Evolutionary conservation across 495 filamentous ascomycete species (phyloP), one percentile per base, ranked within the genome.

Genomic region (Hypomontagnella monticulosa): DNA sequence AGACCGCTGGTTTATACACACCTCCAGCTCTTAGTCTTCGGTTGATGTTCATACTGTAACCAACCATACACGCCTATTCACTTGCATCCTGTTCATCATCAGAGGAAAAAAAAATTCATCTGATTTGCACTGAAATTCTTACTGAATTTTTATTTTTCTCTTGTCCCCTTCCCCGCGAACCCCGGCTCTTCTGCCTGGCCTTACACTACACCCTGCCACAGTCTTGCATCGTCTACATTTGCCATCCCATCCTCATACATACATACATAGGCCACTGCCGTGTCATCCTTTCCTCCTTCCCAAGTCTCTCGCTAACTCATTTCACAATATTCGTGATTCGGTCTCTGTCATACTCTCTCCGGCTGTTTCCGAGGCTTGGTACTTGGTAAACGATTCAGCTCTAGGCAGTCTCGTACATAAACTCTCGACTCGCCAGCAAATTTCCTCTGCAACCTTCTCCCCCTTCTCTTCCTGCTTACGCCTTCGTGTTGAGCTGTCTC

Each of bases 361-460:
- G 42, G 58, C 32, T 37, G 50, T 48, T 55, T 50, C 50, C 50
- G 58, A 44, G 34, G 38, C 49, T 36, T 61, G 41, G 32, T 32
- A 38, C 49, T 36, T 61, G 41, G 32, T 32, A 38, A 23, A 33
- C 12, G n/a, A 30, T n/a, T 27, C 12, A 32, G 58, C 43, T 62
- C 36, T 33, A 32, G 8, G 19, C 23, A 41, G 23, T 60, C 38
- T 32, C 20, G 43, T 44, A 60, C 18, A 58, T 58, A 58, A 49
- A 49, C 44, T 33, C 51, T 43, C 38, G 7, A 40, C 11, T 38
- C 20, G 34, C 49, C 49, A 38, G 11, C 4, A 40, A 40, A 14
- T 15, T 6, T 33, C 18, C 19, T 19, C 30, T 12, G 12, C 44
- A 36, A 14, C 23, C n/a, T 32, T 11, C 12, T 15, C 38, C 27